phyloP scores from a whole-genome alignment of 257 asterid genomes.

The Nicotiana sylvestris region DNA sequence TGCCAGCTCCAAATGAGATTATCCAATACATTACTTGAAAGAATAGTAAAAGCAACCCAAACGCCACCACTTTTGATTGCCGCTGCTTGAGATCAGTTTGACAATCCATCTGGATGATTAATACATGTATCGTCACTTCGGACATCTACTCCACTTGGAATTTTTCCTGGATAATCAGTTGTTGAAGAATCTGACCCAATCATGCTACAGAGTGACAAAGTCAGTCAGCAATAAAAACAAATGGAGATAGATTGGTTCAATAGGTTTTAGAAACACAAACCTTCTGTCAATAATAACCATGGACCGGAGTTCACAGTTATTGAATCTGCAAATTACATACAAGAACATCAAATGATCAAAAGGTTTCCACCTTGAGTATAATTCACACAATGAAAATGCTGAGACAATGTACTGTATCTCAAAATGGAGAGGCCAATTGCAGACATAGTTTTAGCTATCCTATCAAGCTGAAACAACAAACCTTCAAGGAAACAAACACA shows the following conservation, averaged over 20 bases:
- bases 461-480: background rate
- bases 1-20: constrained; percentile 6
- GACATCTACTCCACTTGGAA: constrained; percentile 53
- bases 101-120: constrained; percentile 6
- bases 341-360: background rate
- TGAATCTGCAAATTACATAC: constrained; percentile 51
- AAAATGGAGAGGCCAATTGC: background rate
- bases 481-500: background rate
- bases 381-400: background rate
- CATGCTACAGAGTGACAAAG: constrained; percentile 40
- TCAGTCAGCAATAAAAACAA: background rate
- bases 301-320: constrained; percentile 86
- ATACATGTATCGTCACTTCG: constrained; percentile 44
- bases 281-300: constrained; percentile 72
- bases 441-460: background rate
- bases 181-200: constrained; percentile 47
- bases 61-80: background rate
- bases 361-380: background rate
- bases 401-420: background rate
- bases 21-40: background rate
- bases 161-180: constrained; percentile 65
- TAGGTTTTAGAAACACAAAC: constrained; percentile 25
- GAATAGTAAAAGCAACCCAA: background rate
- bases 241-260: background rate
- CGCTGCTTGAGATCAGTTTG: background rate